phyloP scores from a whole-genome alignment of 2,329 filamentous ascomycete genomes.

The Cryphonectria nitschkei region DNA sequence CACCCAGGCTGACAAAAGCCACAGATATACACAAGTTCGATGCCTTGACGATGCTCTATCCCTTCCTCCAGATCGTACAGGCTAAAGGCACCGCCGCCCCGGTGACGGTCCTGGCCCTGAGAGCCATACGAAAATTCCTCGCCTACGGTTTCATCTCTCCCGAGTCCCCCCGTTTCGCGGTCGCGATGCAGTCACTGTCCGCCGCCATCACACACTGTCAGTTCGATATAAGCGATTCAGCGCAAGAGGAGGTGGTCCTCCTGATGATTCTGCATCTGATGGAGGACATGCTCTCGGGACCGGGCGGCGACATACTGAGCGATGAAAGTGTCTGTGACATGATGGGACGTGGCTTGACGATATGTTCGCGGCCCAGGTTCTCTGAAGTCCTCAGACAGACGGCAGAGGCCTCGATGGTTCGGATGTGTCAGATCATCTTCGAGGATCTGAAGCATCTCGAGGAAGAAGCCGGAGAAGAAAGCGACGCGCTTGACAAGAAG shows the following conservation, averaged over 20 bases:
- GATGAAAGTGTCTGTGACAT: conserved; percentile 99
- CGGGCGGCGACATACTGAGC: conserved; percentile 89
- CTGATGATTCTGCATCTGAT: conserved; percentile 94
- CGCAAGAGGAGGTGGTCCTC: conserved; percentile 93
- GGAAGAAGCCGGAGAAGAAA: conserved; percentile 70
- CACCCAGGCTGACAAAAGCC: conserved; percentile 34
- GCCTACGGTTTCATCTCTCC: conserved; percentile 89
- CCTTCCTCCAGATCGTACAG: conserved; percentile 95
- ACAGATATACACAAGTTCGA: conserved; percentile 86
- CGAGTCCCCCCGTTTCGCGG: conserved; percentile 81
- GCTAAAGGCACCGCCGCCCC: conserved; percentile 94
- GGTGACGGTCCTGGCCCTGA: conserved; percentile 91
- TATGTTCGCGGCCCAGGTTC: conserved; percentile 91
- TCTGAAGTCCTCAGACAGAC: conserved; percentile 89
- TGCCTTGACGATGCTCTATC: conserved; percentile 84
- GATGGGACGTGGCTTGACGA: conserved; percentile 97
- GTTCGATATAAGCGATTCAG: conserved; percentile 94
- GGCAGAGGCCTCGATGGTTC: conserved; percentile 95
- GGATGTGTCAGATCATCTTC: conserved; percentile 99
- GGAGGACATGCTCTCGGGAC: conserved; percentile 96
- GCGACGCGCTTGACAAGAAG: conserved; percentile 67
- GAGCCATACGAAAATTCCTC: conserved; percentile 95
- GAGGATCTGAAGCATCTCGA: conserved; percentile 88
- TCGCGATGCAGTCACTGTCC: conserved; percentile 93
- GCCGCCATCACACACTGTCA: conserved; percentile 96